phyloP scores from a whole-genome alignment of 2,329 filamentous ascomycete genomes.

The Penicillium hesseltinei region DNA sequence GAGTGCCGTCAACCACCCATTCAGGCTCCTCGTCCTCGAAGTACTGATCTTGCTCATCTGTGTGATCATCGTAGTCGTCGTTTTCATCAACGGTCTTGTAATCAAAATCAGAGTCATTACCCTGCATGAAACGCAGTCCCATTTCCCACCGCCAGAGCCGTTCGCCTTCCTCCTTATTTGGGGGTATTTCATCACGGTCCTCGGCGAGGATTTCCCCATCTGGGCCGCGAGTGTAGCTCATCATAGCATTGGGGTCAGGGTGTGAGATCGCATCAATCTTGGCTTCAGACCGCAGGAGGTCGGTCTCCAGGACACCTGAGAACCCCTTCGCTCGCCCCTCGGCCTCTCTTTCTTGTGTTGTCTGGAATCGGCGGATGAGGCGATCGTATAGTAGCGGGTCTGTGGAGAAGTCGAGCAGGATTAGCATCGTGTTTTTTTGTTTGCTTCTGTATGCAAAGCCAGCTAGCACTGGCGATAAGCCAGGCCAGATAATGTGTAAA shows the following conservation, averaged over 20 bases:
- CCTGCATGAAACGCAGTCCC: slow-evolving; percentile 69
- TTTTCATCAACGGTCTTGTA: slow-evolving; percentile 69
- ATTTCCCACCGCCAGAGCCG: slow-evolving; percentile 71
- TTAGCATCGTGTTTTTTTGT: slow-evolving; percentile 28
- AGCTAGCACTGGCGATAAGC: slow-evolving; percentile 5
- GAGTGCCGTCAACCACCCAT: slow-evolving; percentile 55
- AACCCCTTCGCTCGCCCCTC: slow-evolving; percentile 75
- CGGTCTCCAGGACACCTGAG: slow-evolving; percentile 73
- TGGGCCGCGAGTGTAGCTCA: slow-evolving; percentile 51
- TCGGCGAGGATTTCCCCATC: slow-evolving; percentile 59
- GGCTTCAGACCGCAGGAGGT: slow-evolving; percentile 72
- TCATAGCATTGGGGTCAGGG: slow-evolving; percentile 51
- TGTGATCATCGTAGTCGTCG: slow-evolving; percentile 67
- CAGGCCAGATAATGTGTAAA: background rate
- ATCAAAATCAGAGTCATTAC: slow-evolving; percentile 75
- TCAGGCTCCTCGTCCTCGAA: slow-evolving; percentile 76
- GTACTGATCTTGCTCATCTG: slow-evolving; percentile 69
- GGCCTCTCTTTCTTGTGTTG: slow-evolving; percentile 67
- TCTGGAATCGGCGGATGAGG: slow-evolving; percentile 74
- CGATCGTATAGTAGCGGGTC: slow-evolving; percentile 81
- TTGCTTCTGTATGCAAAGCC: slow-evolving; percentile 10
- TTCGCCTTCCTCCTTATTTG: slow-evolving; percentile 64
- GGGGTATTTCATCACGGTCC: slow-evolving; percentile 57
- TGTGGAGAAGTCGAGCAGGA: slow-evolving; percentile 26
- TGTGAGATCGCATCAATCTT: slow-evolving; percentile 64